phyloP scores from a whole-genome alignment of 208 protist genomes.

The Trypanosoma mega region DNA sequence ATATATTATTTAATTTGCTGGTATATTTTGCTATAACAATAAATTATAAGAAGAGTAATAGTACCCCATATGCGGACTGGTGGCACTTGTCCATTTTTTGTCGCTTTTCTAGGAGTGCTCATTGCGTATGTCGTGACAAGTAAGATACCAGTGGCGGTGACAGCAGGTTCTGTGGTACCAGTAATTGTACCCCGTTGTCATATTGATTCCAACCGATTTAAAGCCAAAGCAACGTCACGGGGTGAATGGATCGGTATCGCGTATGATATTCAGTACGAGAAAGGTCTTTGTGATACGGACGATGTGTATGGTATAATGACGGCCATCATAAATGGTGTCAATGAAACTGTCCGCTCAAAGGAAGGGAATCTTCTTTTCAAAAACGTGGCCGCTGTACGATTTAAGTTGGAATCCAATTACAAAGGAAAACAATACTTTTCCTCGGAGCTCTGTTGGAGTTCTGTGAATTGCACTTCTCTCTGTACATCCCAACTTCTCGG shows the following conservation, averaged over 20 bases:
- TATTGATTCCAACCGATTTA: slow-evolving; percentile 35
- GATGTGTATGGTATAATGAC: slow-evolving; percentile 26
- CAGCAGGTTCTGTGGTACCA: not conserved
- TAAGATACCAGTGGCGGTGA: not conserved
- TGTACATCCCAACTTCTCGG: slow-evolving; percentile 32
- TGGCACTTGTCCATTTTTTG: no score
- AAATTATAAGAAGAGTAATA: no score
- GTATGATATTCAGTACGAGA: slow-evolving; percentile 35
- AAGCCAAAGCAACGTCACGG: slow-evolving; percentile 30
- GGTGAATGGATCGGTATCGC: slow-evolving; percentile 44
- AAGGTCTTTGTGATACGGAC: slow-evolving; percentile 35
- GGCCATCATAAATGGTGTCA: slow-evolving; percentile 36
- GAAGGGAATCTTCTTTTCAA: slow-evolving; percentile 25
- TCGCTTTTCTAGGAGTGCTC: no score
- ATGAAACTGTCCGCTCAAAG: slow-evolving; percentile 21
- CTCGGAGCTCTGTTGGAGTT: slow-evolving; percentile 39
- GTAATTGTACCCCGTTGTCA: slow-evolving; percentile 45
- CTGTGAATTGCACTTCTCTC: slow-evolving; percentile 39
- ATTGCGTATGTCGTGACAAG: not conserved
- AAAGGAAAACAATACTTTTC: slow-evolving; percentile 32
- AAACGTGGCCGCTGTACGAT: slow-evolving; percentile 25
- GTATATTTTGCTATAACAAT: no score
- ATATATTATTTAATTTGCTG: not conserved
- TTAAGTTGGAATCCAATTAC: slow-evolving; percentile 17
- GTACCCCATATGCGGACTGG: no score